Base-by-base conservation (phyloP, 2,329 filamentous ascomycete species). In the Colletotrichum horii region DNA sequence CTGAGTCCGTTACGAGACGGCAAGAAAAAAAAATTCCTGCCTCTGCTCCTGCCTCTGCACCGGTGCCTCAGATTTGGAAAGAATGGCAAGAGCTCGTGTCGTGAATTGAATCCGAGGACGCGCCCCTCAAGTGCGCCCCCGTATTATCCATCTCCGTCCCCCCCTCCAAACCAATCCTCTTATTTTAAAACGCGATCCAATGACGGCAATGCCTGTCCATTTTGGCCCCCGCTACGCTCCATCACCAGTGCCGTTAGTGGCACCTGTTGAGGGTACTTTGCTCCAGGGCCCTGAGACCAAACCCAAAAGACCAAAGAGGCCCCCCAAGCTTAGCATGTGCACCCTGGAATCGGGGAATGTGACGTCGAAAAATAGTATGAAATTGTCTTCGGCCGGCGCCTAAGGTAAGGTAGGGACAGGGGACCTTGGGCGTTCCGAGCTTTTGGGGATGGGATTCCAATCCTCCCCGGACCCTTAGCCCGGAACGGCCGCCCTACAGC, bases 181-280 rank as follows among this genome's bases (percentile, higher is more conserved):
- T 75, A 75, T 75, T 71, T 75, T 56, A 71, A 71, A 75, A 66
- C 61, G 28, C 68, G 68, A 62, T 62, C 72, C 72, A 73, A 71
- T 72, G 70, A 68, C 70, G 69, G 69, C 70, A 75, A 72, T 43
- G 70, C 72, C 72, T 68, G 43, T 70, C 16, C n/a, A 24, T 55
- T 34, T 24, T 24, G n/a, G 69, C 22, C 64, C 62, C 70, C 34
- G 55, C 56, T 32, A 22, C 19, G 30, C 30, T 26, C 52, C n/a
- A 28, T 60, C 15, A 19, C n/a, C 24, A 55, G 61, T 30, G 22
- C 36, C 8, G 19, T 43, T 32, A 36, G 43, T 52, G 43, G 43
- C 43, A 52, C 43, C 11, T 52, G 14, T 52, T 52, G 43, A 32
- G 43, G 26, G 26, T 32, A 32, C 28, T 60, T 19, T n/a, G 36